These are phyloP conservation scores for Globisporangium iwayamae DNA, from an alignment of 352 stramenopile genomes.

Conservation along the genomic window DNA sequence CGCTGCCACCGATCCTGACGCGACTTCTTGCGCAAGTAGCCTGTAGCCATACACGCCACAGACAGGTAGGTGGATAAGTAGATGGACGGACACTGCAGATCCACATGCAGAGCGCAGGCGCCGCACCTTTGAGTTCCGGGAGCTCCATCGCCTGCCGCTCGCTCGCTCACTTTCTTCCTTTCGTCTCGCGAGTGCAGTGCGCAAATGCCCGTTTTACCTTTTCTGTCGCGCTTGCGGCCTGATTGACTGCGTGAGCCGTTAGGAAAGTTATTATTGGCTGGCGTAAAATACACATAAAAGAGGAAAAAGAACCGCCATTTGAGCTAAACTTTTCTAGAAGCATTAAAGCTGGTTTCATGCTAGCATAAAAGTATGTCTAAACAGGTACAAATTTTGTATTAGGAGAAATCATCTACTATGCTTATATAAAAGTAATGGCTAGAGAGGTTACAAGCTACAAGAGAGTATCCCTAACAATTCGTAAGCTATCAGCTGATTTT, in stretches of 20 bases:
- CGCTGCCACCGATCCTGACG: constrained; percentile 93
- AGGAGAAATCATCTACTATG: background rate
- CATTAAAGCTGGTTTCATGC: background rate
- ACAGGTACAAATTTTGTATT: no score
- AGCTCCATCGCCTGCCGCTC: constrained; percentile 52
- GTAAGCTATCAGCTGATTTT: background rate
- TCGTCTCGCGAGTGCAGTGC: background rate
- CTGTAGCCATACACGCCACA: constrained; percentile 23
- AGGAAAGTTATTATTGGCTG: background rate
- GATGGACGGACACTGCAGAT: no score
- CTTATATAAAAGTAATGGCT: background rate
- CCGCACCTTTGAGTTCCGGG: constrained; percentile 77
- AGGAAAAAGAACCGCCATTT: background rate
- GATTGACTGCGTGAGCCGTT: background rate
- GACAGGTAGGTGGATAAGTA: background rate
- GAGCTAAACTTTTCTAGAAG: no score
- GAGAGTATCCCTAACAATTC: background rate
- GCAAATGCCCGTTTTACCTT: background rate
- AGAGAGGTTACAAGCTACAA: background rate
- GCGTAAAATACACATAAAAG: background rate
- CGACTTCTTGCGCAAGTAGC: constrained; percentile 92
- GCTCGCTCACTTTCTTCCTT: background rate
- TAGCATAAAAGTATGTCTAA: background rate
- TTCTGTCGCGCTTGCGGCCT: background rate
- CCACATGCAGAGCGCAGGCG: no score